Base-by-base conservation (phyloP, 106 monocot species). In the Dendrobium catenatum region DNA sequence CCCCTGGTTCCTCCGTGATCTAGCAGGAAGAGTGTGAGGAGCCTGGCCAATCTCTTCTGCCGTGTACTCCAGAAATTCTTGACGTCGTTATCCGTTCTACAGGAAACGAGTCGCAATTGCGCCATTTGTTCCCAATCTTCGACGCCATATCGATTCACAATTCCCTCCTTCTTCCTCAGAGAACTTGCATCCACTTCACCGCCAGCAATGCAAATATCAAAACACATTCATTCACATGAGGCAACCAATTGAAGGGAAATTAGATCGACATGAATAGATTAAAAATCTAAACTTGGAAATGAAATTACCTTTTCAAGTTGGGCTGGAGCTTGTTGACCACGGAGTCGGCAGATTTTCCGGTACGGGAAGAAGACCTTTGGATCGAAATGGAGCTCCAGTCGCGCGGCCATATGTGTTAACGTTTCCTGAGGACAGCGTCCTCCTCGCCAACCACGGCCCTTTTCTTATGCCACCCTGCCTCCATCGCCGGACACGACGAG, bases 21-120 rank as follows among this genome's bases (percentile, higher is more conserved):
- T 84, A 1, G 54, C 44, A 6, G 68, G 81, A 40, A 81, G 59
- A 0, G 80, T 49, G 4, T 76, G 19, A 83, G 83, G 11, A 91
- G 70, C 83, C 91, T 90, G 5, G 92, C 92, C 6, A 97, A 82
- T 33, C 94, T 85, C 84, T 97, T 94, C 87, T 87, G 87, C 76
- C 94, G 90, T 1, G 89, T 97, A 77, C 97, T 97, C 96, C 96
- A 96, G 79, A 93, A 93, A 76, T 93, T 96, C 91, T 96, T 96
- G 61, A 93, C 93, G 16, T 92, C 94, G 24, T 97, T 97, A 44
- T 97, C 96, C 1, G 96, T 97, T 61, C 92, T 86, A 15, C 96
- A 6, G 82, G 90, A 70, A 96, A 49, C 74, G 87, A 13, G 89
- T 86, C 9, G 93, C 88, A 33, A 93, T 96, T 66, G 82, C 78